Conservation (phyloP, 2,329 filamentous ascomycete genomes). For the Fusarium gaditjirri region DNA sequence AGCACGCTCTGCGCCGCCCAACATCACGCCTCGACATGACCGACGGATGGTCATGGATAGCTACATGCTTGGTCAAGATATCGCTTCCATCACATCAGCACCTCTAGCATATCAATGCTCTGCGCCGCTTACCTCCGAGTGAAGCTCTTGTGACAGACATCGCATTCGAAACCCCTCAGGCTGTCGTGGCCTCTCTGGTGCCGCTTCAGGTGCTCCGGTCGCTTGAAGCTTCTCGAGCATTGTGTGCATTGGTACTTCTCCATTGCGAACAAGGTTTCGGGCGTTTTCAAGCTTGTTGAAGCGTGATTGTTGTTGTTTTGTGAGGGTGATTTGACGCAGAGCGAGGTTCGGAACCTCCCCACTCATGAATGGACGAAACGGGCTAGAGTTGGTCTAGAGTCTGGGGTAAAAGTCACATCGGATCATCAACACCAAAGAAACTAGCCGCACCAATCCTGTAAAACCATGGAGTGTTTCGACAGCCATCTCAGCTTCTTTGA, state of each 20-base stretch:
- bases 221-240: slow-evolving; percentile 32
- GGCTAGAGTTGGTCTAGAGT: neutral
- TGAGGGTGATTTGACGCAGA: too few species aligned
- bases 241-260: slow-evolving; percentile 28
- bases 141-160: slow-evolving; percentile 30
- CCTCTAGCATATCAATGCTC: fast-evolving
- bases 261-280: neutral
- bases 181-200: slow-evolving; percentile 32
- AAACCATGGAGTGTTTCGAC: too few species aligned
- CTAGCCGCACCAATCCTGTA: neutral
- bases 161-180: slow-evolving; percentile 21
- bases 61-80: slow-evolving; percentile 1
- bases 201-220: slow-evolving; percentile 34
- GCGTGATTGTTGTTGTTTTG: neutral
- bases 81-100: neutral
- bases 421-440: neutral
- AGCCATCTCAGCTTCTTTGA: neutral
- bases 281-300: neutral
- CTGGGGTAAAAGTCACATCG: neutral
- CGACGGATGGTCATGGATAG: neutral
- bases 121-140: slow-evolving; percentile 23
- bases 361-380: neutral
- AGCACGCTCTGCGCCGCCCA: slow-evolving; percentile 15
- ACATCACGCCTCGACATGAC: neutral
- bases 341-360: neutral